Percentiles rank a stretch among this genome's conserved stretches.
Conservation (phyloP, 2,329 filamentous ascomycete species). For the Calonectria pseudoturangicola region DNA sequence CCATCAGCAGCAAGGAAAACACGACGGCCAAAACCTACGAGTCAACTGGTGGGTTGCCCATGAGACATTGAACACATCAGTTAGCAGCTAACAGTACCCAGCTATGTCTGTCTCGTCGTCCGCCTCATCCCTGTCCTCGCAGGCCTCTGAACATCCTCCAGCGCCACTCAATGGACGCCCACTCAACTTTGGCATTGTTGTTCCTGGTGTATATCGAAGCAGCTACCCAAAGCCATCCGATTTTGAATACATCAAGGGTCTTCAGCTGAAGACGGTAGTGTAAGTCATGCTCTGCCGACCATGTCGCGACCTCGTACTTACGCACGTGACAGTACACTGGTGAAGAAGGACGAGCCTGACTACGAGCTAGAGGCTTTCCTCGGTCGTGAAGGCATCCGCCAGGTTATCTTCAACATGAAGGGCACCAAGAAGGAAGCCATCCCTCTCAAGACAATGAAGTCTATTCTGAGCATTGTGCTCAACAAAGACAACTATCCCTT, state of each 20-base stretch:
- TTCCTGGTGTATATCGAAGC: conserved; percentile 86
- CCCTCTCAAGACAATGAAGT: conserved; percentile 78
- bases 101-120: conserved; percentile 46
- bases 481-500: conserved; percentile 85
- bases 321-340: conserved; percentile 71
- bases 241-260: conserved; percentile 79
- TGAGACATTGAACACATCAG: background rate
- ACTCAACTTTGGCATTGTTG: conserved; percentile 85
- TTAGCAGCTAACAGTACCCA: conserved; percentile 40
- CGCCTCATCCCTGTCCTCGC: conserved; percentile 39
- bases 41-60: conserved; percentile 45
- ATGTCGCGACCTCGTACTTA: conserved; percentile 38
- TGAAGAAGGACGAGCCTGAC: conserved; percentile 75
- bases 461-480: conserved; percentile 82
- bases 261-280: conserved; percentile 88
- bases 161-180: conserved; percentile 65
- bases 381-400: conserved; percentile 78
- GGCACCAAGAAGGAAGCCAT: conserved; percentile 91
- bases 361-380: conserved; percentile 78
- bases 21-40: conserved; percentile 44
- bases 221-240: conserved; percentile 85
- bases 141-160: conserved; percentile 44
- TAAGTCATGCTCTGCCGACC: conserved; percentile 64
- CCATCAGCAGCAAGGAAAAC: conserved; percentile 39
- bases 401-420: conserved; percentile 84